Percentiles rank a stretch among this genome's conserved stretches.
Conservation (phyloP, 2,329 filamentous ascomycete genomes). For the Pseudocercospora eumusae region DNA sequence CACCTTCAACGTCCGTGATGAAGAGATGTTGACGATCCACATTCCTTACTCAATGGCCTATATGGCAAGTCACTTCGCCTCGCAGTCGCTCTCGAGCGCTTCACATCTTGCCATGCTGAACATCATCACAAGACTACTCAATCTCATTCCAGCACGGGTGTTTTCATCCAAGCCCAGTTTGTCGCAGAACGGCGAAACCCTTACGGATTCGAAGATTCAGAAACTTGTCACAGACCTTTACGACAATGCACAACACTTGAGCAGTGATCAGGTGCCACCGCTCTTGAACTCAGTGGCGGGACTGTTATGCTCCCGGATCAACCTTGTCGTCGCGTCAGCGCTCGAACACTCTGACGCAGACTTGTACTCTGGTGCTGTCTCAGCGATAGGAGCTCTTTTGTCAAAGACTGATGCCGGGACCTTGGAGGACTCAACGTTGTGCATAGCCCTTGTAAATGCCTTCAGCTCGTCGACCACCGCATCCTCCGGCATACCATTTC, state of each 20-base stretch:
- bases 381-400: not conserved
- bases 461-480: not conserved
- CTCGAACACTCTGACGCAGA: conserved; percentile 5
- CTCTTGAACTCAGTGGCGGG: not conserved
- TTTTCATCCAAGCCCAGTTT: conserved; percentile 9
- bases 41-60: conserved; percentile 68
- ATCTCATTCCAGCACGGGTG: conserved; percentile 20
- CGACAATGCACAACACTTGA: conserved; percentile 11
- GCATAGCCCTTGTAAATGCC: conserved; percentile 2
- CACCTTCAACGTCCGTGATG: conserved; percentile 91
- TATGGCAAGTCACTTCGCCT: conserved; percentile 26
- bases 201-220: conserved; percentile 12
- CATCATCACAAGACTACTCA: conserved; percentile 21
- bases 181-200: conserved; percentile 1
- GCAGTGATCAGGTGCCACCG: conserved; percentile 8
- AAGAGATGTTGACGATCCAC: conserved; percentile 90
- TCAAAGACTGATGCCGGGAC: conserved; percentile 1
- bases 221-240: conserved; percentile 19
- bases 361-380: conserved; percentile 1
- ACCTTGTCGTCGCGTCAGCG: conserved; percentile 6
- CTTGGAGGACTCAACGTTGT: conserved; percentile 3
- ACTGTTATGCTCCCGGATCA: conserved; percentile 10
- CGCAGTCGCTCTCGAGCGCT: not conserved
- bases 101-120: conserved; percentile 10
- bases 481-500: conserved; percentile 22